Conservation (phyloP, 345 rosid species). For the Hypericum androsaemum region DNA sequence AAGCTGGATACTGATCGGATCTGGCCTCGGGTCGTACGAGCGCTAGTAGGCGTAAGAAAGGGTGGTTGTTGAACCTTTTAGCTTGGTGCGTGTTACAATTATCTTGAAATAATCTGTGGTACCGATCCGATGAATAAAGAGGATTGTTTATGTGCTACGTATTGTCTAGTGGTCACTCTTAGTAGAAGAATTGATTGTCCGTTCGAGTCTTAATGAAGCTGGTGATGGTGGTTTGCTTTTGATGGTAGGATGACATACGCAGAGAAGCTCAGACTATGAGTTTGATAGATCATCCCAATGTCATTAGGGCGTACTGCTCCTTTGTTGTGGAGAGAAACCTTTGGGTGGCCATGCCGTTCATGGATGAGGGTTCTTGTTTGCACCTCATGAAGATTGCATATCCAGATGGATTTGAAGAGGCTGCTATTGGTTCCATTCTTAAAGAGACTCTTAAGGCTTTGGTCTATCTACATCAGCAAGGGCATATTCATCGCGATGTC, state of each 20-base stretch:
- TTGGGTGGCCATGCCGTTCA: conserved; percentile 99
- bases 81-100: too few relatives aligned
- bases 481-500: conserved; percentile 97
- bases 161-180: too few relatives aligned
- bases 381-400: conserved; percentile 95
- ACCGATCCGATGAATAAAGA: too few relatives aligned
- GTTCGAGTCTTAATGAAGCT: conserved; percentile 3
- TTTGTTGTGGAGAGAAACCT: conserved; percentile 78
- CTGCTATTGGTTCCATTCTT: conserved; percentile 72
- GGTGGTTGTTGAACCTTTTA: too few relatives aligned
- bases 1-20: too few relatives aligned
- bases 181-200: neutral
- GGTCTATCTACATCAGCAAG: conserved; percentile 91
- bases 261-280: conserved; percentile 97
- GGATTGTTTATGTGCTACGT: too few relatives aligned
- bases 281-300: conserved; percentile 94
- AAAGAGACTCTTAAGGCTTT: conserved; percentile 98
- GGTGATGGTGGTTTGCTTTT: conserved; percentile 8
- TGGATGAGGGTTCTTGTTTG: conserved; percentile 97
- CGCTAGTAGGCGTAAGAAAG: too few relatives aligned
- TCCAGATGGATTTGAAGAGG: conserved; percentile 86
- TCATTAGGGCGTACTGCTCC: conserved; percentile 75
- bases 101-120: too few relatives aligned
- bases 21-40: too few relatives aligned
- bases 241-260: conserved; percentile 75